Base-by-base conservation (phyloP, 2,329 filamentous ascomycete species). In the Fusarium coffeatum region DNA sequence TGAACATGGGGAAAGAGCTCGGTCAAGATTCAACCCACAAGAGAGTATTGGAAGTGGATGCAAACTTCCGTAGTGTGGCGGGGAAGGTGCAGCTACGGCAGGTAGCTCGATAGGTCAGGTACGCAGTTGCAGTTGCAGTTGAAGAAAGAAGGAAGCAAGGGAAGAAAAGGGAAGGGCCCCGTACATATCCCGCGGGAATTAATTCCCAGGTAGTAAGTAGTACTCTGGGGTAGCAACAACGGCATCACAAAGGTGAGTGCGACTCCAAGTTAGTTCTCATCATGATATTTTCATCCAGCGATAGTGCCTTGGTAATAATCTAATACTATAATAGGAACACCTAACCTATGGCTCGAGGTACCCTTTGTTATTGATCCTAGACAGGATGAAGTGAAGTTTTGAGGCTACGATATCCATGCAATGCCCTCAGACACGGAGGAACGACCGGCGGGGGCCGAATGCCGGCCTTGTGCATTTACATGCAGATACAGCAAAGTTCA, bases 391-490 rank as follows among this genome's bases (percentile, higher is more conserved):
- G 63, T 42, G 63, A 66, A 64, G 43, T 16, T 41, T 25, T 23
- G 28, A 49, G 18, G 22, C 45, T 27, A 41, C 23, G 6, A 37
- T n/a, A 25, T 18, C 22, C 16, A 51, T 51, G 28, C 46, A 60
- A 58, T 47, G 23, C 49, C 64, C 61, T 58, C 55, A 45, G 60
- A 62, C 51, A 42, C 43, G 65, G 55, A 71, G 59, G 41, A 56
- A 64, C 43, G 62, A 66, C 72, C 66, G 62, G 69, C 62, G 64
- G 69, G 64, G 69, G 70, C 69, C 66, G 72, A 69, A 75, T 61
- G 72, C 69, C 71, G 55, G 71, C 40, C 67, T 67, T 75, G 69
- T 67, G 54, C 64, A 63, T 64, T 62, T 73, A 64, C 72, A 73
- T 74, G 72, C 60, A 64, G 59, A 61, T 70, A 67, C 40, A 62